A percentile compares a stretch with the other conserved stretches of the same genome.
phyloP scores from a whole-genome alignment of 179 eudicot species.

The Drosera spatulata region DNA sequence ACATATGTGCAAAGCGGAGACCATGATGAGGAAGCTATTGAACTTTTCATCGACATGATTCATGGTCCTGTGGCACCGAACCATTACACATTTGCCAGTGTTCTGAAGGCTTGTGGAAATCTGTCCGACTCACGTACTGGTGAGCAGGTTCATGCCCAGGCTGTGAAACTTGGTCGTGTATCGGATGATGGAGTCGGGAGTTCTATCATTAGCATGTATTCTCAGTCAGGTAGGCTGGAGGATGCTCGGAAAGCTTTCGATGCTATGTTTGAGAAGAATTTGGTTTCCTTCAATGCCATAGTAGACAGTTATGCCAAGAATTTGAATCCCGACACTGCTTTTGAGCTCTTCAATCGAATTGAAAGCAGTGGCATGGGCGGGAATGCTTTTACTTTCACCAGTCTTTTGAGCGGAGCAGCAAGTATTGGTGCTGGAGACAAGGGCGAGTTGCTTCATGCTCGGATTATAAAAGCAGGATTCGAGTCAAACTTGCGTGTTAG shows the following conservation, averaged over 20 bases:
- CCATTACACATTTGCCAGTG: constrained; percentile 52
- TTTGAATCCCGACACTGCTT: constrained; percentile 24
- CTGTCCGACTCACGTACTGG: constrained; percentile 32
- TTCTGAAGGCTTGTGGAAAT: constrained; percentile 45
- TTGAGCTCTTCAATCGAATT: constrained; percentile 21
- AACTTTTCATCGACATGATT: constrained; percentile 44
- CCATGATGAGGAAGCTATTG: constrained; percentile 35
- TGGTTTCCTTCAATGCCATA: constrained; percentile 33
- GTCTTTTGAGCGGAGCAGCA: constrained; percentile 33
- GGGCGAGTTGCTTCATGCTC: constrained; percentile 17
- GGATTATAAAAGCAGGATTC: constrained; percentile 10
- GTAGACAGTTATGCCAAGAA: constrained; percentile 35
- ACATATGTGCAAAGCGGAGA: constrained; percentile 41
- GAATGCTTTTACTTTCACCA: constrained; percentile 49
- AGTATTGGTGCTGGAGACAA: constrained; percentile 11
- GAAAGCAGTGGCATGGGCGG: constrained; percentile 11
- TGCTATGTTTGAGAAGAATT: constrained; percentile 34
- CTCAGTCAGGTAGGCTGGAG: constrained; percentile 26
- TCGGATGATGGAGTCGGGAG: constrained; percentile 44
- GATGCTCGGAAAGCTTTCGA: constrained; percentile 60
- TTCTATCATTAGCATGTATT: constrained; percentile 49
- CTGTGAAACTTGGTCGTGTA: constrained; percentile 39
- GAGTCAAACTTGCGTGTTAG: constrained; percentile 12
- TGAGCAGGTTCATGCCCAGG: constrained; percentile 39
- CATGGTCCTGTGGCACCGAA: constrained; percentile 38